phyloP scores from a whole-genome alignment of 2,329 filamentous ascomycete genomes.

The Cercospora sp. region DNA sequence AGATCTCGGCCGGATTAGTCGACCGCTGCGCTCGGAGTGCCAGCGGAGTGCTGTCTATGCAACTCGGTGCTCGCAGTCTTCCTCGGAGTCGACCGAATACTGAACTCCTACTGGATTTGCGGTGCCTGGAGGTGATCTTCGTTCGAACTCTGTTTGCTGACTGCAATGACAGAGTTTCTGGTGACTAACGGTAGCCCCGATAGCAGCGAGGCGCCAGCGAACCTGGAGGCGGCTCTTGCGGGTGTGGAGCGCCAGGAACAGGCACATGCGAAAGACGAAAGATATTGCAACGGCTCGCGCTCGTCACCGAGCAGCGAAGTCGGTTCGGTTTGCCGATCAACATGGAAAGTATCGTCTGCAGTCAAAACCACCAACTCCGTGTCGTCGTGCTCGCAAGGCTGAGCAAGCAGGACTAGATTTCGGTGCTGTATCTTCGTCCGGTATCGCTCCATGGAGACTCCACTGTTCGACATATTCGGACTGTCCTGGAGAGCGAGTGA shows the following conservation, averaged over 20 bases:
- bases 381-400: not conserved
- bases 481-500: not conserved
- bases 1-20: not conserved
- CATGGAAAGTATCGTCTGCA: not conserved
- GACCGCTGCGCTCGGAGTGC: not conserved
- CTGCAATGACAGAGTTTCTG: not conserved
- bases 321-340: not conserved
- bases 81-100: not conserved
- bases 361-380: not conserved
- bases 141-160: not conserved
- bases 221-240: not conserved
- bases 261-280: not conserved
- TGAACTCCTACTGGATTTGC: not conserved
- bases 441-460: not conserved
- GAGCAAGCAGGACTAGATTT: not conserved
- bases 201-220: not conserved
- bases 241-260: not conserved
- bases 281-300: not conserved
- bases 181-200: not conserved
- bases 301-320: not conserved
- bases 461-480: not conserved
- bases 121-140: not conserved
- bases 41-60: not conserved
- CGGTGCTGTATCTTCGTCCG: not conserved
- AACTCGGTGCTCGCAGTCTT: not conserved